These are phyloP conservation scores for Tolypocladium inflatum DNA, from an alignment of 2,329 filamentous ascomycete species.

Conservation along the genomic window DNA sequence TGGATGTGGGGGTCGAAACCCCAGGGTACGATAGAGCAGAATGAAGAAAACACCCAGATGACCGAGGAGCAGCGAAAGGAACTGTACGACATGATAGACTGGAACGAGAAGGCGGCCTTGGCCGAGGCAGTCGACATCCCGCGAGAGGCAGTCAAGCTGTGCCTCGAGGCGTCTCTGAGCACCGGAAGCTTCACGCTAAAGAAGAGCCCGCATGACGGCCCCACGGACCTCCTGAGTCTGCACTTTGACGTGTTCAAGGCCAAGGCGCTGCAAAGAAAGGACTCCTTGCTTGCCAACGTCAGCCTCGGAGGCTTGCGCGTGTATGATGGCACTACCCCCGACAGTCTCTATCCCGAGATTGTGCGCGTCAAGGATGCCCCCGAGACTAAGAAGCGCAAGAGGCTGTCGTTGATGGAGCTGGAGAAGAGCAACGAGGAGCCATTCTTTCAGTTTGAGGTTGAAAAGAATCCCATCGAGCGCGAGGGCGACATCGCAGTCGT, in stretches of 20 bases:
- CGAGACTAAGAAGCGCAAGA: slow-evolving; percentile 32
- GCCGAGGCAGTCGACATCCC: slow-evolving; percentile 83
- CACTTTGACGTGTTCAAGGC: slow-evolving; percentile 94
- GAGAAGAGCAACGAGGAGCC: slow-evolving; percentile 51
- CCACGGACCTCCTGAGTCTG: slow-evolving; percentile 74
- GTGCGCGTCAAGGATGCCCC: slow-evolving; percentile 88
- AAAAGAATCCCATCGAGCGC: slow-evolving; percentile 89
- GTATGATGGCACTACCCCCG: slow-evolving; percentile 89
- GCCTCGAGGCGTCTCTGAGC: slow-evolving; percentile 84
- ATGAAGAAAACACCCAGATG: slow-evolving; percentile 71
- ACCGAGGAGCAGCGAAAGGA: slow-evolving; percentile 94
- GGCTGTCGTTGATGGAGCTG: slow-evolving; percentile 44
- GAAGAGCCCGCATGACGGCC: slow-evolving; percentile 51
- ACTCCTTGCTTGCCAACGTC: slow-evolving; percentile 81
- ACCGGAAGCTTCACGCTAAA: slow-evolving; percentile 94
- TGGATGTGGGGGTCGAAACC: slow-evolving; percentile 87
- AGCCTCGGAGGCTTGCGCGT: slow-evolving; percentile 88
- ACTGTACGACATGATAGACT: slow-evolving; percentile 94
- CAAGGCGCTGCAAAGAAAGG: slow-evolving; percentile 79
- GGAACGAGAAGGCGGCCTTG: slow-evolving; percentile 90
- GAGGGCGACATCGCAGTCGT: slow-evolving; percentile 85
- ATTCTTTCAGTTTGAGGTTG: slow-evolving; percentile 87
- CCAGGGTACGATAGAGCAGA: slow-evolving; percentile 46
- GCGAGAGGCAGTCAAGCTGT: slow-evolving; percentile 83
- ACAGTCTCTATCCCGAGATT: slow-evolving; percentile 88